Base-by-base conservation (phyloP, 2,329 filamentous ascomycete genomes). In the Colletotrichum endophyticum region DNA sequence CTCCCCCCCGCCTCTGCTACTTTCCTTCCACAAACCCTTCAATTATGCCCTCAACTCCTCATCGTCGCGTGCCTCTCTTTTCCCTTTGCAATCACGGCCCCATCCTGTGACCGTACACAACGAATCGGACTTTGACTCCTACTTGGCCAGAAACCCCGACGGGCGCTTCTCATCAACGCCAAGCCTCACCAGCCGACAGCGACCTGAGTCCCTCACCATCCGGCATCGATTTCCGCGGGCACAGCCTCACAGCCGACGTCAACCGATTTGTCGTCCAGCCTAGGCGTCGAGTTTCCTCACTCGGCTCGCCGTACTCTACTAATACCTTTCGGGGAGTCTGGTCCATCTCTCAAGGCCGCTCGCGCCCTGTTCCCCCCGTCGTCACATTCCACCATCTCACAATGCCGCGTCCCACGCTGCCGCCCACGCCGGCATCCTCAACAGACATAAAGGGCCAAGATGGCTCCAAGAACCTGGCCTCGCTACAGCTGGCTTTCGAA, bases 371-470 rank as follows among this genome's bases (percentile, higher is more conserved):
- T 15, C 12, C 19, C 19, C 19, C 57, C 19, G 27, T n/a, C 7
- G 70, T 22, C 12, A 22, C 57, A n/a, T 12, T 15, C 39, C 15
- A 61, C 30, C 5, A 28, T 30, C 3, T 32, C 78, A 83, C 77
- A 78, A 96, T 96, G 94, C 91, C 94, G 83, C 92, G 90, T 75
- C 88, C 91, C 61, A 88, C 87, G 72, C 88, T 93, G 70, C 95
- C 94, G 61, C 95, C 93, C 59, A 98, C 95, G 66, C 95, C 95
- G 56, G 93, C 92, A 69, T 94, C 95, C 13, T 96, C 95, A 39
- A 94, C 94, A 67, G 95, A 97, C 82, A 95, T 97, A 83, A 91
- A 92, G 73, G 93, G 92, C 78, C 92, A 95, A 84, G 93, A 94
- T 84, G 92, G 92, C 77, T 87, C 88, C n/a, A 88, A 89, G 66